Base-by-base conservation (phyloP, 768 basidiomycete genomes). In the Mycena albidolilacea region DNA sequence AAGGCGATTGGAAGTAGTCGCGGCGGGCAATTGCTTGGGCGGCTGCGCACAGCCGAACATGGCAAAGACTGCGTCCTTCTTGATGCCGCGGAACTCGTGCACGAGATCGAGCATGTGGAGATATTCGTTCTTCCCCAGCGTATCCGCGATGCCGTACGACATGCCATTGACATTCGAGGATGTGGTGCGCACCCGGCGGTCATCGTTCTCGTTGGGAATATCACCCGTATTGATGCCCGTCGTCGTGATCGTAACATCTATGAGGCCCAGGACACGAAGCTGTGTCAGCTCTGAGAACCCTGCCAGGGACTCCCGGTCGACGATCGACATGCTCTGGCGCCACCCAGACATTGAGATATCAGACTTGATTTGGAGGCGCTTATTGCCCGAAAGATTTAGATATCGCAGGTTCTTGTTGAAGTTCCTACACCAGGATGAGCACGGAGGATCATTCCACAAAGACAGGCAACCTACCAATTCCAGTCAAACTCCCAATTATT, bases 401-500 rank as follows among this genome's bases (percentile, higher is more conserved):
- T 98, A 99, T 69, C 91, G 91, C 70, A 99, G 88, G 72, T 94
- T 93, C 75, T 91, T 90, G 81, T 99, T 99, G 87, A 96, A 98
- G 80, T 98, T 99, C 97, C 97, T 98, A 74, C 7, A 52, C 6
- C 39, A 55, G 11, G 48, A 50, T 7, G 43, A 23, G 30, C 68
- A 43, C 72, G n/a, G n/a, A n/a, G n/a, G n/a, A n/a, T n/a, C n/a
- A n/a, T n/a, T n/a, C n/a, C n/a, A n/a, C n/a, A n/a, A n/a, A n/a
- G n/a, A n/a, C n/a, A n/a, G n/a, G n/a, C n/a, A n/a, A n/a, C 90
- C 60, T 74, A 97, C 97, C 98, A 99, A 81, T 99, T 99, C 97
- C 97, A 99, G 83, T 99, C 98, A 81, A 97, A 99, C 80, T 97
- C 95, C 93, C 93, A 97, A 78, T 99, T 99, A 77, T 95, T 94